Evolutionary conservation across 2,329 filamentous ascomycete species (phyloP).

Genomic region (Scedosporium aurantiacum): DNA sequence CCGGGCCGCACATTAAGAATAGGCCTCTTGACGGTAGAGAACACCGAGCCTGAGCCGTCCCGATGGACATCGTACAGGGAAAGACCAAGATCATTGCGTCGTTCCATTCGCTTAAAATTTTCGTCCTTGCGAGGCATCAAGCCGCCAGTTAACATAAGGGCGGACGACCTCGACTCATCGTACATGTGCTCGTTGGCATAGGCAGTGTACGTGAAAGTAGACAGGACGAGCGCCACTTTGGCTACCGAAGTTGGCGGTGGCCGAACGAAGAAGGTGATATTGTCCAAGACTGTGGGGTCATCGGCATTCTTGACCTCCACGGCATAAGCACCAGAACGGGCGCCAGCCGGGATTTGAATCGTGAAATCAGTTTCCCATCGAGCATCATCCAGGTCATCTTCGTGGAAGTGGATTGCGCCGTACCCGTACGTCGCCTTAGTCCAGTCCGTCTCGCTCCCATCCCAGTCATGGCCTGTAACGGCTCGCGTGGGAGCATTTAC

Average conservation of each 20-base stretch:
- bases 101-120: constrained; percentile 14
- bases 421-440: constrained; percentile 21
- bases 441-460: constrained; percentile 20
- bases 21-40: constrained; percentile 20
- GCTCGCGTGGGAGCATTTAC: constrained; percentile 22
- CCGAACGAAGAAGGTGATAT: constrained; percentile 22
- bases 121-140: constrained; percentile 9
- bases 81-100: constrained; percentile 23
- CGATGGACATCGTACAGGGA: constrained; percentile 26
- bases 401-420: constrained; percentile 27
- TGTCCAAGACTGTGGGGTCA: constrained; percentile 12
- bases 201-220: constrained; percentile 25
- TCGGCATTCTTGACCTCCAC: constrained; percentile 14
- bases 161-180: constrained; percentile 17
- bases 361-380: constrained; percentile 21
- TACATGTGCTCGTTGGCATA: constrained; percentile 27
- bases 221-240: constrained; percentile 18
- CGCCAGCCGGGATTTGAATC: constrained; percentile 13
- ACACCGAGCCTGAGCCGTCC: constrained; percentile 22
- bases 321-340: constrained; percentile 18
- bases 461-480: constrained; percentile 22
- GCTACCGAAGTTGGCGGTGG: constrained; percentile 11
- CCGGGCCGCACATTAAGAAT: constrained; percentile 25
- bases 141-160: constrained; percentile 14
- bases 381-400: constrained; percentile 26